Base-by-base conservation (phyloP, 2,329 filamentous ascomycete genomes). In the Hirsutella rhossiliensis region DNA sequence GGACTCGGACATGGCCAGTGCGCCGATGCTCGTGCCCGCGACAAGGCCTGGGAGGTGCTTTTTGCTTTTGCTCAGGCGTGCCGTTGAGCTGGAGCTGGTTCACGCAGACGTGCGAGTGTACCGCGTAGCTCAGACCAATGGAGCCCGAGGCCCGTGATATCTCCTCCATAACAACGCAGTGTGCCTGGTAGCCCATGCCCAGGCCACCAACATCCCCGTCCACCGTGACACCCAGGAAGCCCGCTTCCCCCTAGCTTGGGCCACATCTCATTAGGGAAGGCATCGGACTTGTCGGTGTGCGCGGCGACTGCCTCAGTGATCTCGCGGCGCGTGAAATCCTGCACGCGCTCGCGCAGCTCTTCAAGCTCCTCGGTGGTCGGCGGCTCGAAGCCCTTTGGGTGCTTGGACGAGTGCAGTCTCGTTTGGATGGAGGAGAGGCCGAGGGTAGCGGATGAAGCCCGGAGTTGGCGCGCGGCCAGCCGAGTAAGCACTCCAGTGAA, bases 51-150 rank as follows among this genome's bases (percentile, higher is more conserved):
- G 88, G 2, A 98, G 74, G 79, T 78, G 47, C 71, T n/a, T n/a
- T n/a, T n/a, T n/a, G 65, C 66, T 96, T 96, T 65, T 97, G 92
- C 48, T 79, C 81, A 0, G 72, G 58, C 4, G 73, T 81, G 38
- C 87, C 92, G 60, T 98, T 95, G 54, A 98, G 73, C 66, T 89
- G 87, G 41, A 98, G 70, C 67, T 98, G 92, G 64, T 98, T 98
- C 47, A 97, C 84, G 66, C 92, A 97, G 42, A 98, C 75, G 64
- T 98, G 92, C 28, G 85, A 92, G 66, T 98, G 92, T 8, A 90
- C 92, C 2, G 90, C 90, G 62, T 97, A 98, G 53, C 87, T 94
- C 39, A 98, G 75, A 0, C 80, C 90, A 55, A 94, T 87, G 49
- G 80, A 85, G 12, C 69, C 89, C 43, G 84, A 90, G 3, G 90